Base-by-base conservation (phyloP, 768 basidiomycete genomes). In the Amanita molliuscula region DNA sequence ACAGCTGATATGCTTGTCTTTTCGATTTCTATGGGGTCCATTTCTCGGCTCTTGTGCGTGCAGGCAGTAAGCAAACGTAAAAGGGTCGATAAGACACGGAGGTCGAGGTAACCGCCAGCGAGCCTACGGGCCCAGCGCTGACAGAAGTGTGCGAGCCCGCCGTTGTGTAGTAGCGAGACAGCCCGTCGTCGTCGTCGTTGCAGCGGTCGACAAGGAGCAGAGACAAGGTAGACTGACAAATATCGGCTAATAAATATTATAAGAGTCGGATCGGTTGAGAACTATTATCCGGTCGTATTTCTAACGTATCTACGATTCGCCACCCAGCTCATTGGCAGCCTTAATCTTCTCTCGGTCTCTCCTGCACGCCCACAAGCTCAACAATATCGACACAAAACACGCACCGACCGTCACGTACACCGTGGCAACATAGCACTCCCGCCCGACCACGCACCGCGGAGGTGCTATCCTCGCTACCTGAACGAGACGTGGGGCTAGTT, bases 1-100 rank as follows among this genome's bases (percentile, higher is more conserved):
- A 88, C 84, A 2, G 84, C 79, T 34, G 77, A 77, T 15, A 74
- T 68, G 33, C 80, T 71, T 3, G 66, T 69, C 16, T 75, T 73
- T 61, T 84, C 78, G 54, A 81, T 69, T 54, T 73, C 65, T n/a
- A n/a, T n/a, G n/a, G n/a, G n/a, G n/a, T n/a, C n/a, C n/a, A n/a
- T n/a, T n/a, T n/a, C n/a, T n/a, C n/a, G n/a, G n/a, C n/a, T n/a
- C n/a, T n/a, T n/a, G n/a, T n/a, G n/a, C n/a, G n/a, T n/a, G n/a
- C n/a, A n/a, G n/a, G n/a, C n/a, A n/a, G n/a, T n/a, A n/a, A n/a
- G n/a, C n/a, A n/a, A n/a, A n/a, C n/a, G n/a, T n/a, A 40, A 36
- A 47, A 47, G 45, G 45, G 23, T 47, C 31, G 33, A 46, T 46
- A 7, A 20, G 8, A 16, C 2, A 23, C 9, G 21, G 9, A 6